Evolutionary conservation across 2,329 filamentous ascomycete genomes (phyloP).

Genomic region (Microsporum audouinii): DNA sequence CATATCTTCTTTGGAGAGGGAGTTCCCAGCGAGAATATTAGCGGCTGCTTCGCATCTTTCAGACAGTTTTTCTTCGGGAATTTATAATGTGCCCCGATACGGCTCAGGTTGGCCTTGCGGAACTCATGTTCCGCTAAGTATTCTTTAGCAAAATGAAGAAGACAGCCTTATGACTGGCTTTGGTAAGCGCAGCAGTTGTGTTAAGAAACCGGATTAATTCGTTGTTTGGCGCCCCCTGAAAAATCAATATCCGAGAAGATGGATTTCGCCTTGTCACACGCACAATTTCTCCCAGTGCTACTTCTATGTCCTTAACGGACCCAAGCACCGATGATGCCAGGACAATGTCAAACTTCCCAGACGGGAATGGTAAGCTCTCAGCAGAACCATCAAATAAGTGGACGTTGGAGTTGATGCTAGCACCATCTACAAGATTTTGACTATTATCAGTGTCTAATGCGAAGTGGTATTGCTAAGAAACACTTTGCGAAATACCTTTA

Average conservation of each 20-base stretch:
- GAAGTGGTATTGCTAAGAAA: background rate
- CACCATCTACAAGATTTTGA: background rate
- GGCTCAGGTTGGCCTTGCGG: background rate
- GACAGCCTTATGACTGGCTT: background rate
- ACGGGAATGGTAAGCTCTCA: slow-evolving; percentile 5
- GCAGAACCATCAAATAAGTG: background rate
- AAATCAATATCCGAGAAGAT: slow-evolving; percentile 1
- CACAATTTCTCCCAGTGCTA: slow-evolving; percentile 1
- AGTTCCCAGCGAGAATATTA: background rate
- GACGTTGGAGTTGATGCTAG: background rate
- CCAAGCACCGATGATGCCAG: slow-evolving; percentile 3
- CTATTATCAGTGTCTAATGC: background rate
- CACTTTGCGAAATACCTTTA: background rate
- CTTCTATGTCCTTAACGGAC: background rate
- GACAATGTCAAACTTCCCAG: slow-evolving; percentile 5
- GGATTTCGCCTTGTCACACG: slow-evolving; percentile 2
- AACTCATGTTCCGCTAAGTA: background rate
- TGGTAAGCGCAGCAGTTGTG: slow-evolving; percentile 4
- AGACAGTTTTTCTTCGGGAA: background rate
- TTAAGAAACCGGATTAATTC: slow-evolving; percentile 3
- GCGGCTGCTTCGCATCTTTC: background rate
- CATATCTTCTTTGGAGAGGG: background rate
- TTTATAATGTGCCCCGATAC: background rate
- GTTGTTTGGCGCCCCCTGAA: slow-evolving; percentile 8
- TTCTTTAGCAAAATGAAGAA: background rate